Percentiles rank a stretch among this genome's conserved stretches.
These are phyloP conservation scores for Solanum sejunctum DNA, from an alignment of 257 asterid genomes.

Conservation along the genomic window DNA sequence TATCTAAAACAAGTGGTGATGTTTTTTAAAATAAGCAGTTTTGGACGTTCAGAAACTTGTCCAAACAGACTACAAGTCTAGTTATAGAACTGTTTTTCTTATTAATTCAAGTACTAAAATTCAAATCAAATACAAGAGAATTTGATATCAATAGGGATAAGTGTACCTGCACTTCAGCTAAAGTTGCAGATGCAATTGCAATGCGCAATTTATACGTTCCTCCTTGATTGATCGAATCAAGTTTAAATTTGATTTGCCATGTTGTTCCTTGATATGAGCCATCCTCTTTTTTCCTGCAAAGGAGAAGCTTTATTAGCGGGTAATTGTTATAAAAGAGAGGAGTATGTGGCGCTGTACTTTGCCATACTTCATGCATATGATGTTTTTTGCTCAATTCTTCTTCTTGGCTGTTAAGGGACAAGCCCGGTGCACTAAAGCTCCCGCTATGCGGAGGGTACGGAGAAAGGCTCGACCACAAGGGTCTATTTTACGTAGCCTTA, in stretches of 20 bases:
- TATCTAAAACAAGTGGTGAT: no score
- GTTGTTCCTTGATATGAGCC: constrained; percentile 57
- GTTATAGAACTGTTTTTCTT: background rate
- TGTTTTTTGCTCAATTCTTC: background rate
- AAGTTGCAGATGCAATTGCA: constrained; percentile 70
- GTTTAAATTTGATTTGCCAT: constrained; percentile 70
- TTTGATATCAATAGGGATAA: background rate
- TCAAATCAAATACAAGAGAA: background rate
- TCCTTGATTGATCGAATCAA: constrained; percentile 15
- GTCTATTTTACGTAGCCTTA: no score
- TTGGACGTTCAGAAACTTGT: no score
- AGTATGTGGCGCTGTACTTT: background rate
- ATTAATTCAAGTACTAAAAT: background rate
- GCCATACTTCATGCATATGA: background rate
- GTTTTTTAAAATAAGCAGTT: no score
- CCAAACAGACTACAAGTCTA: background rate
- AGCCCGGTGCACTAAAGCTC: no score
- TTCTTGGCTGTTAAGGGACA: background rate
- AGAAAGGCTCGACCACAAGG: no score
- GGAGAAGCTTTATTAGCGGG: background rate
- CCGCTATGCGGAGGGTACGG: no score
- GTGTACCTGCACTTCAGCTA: constrained; percentile 62
- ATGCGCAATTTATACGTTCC: constrained; percentile 51
- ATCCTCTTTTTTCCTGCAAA: constrained; percentile 36
- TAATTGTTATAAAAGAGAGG: background rate